A percentile compares a stretch with the other conserved stretches of the same genome.
These are phyloP conservation scores for Byssochlamys sp. DNA, from an alignment of 2,329 filamentous ascomycete species.

Conservation along the genomic window DNA sequence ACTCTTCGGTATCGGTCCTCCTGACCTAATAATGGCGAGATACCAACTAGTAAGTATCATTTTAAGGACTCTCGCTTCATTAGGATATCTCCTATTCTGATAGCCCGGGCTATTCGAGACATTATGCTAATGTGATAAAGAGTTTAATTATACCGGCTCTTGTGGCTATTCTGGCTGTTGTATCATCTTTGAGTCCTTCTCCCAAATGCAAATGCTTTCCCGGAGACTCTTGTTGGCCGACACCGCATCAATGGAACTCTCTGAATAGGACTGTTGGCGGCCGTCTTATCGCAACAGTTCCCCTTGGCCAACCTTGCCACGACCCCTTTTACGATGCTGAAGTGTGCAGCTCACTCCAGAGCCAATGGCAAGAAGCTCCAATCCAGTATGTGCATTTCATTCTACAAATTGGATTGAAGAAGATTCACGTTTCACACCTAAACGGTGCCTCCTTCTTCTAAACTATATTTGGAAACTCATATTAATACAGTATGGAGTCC, in stretches of 20 bases:
- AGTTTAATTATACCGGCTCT: not conserved
- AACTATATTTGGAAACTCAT: not conserved
- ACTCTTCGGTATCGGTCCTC: too few species aligned
- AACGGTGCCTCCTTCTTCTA: not conserved
- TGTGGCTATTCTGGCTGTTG: not conserved
- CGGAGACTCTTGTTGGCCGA: constrained; percentile 48
- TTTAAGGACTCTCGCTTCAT: too few species aligned
- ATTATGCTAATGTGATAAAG: not conserved
- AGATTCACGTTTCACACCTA: not conserved
- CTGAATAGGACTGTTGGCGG: constrained; percentile 47
- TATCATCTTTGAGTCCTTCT: not conserved
- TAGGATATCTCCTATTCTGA: too few species aligned
- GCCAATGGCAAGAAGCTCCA: constrained; percentile 37
- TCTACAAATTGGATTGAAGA: constrained; percentile 3
- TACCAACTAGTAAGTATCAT: too few species aligned
- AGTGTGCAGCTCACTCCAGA: constrained; percentile 33
- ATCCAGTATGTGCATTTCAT: constrained; percentile 37
- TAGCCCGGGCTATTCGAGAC: too few species aligned
- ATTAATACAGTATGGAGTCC: constrained; percentile 17
- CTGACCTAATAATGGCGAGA: too few species aligned
- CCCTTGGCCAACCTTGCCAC: constrained; percentile 47
- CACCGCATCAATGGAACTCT: constrained; percentile 34
- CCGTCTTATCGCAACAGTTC: constrained; percentile 43
- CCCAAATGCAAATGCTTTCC: not conserved
- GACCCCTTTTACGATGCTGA: constrained; percentile 37